A percentile compares a stretch with the other conserved stretches of the same genome.
phyloP scores from a whole-genome alignment of 108 stramenopile species.

The Cyclotella sp. region DNA sequence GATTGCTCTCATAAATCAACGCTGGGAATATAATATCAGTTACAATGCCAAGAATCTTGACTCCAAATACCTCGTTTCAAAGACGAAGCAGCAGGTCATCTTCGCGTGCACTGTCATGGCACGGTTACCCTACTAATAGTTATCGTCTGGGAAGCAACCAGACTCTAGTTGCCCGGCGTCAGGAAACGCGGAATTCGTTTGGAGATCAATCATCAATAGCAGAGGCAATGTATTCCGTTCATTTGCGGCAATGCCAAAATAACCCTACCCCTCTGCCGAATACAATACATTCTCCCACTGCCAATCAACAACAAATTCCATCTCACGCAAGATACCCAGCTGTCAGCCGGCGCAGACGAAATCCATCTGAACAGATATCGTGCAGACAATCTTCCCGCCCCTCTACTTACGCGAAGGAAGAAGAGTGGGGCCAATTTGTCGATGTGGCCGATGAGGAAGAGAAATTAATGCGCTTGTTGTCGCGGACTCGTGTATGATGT shows the following conservation, averaged over 20 bases:
- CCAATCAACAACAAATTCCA: too few species aligned
- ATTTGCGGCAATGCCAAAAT: too few species aligned
- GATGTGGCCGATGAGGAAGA: constrained; percentile 20
- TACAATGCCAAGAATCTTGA: background rate
- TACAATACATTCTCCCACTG: too few species aligned
- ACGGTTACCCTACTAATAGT: background rate
- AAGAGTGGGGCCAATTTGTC: constrained; percentile 22
- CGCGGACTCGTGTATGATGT: background rate
- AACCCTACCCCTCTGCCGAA: too few species aligned
- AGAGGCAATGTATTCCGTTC: too few species aligned
- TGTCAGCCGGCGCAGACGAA: background rate
- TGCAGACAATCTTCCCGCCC: background rate
- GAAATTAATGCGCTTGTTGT: background rate
- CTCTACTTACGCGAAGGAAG: constrained; percentile 1
- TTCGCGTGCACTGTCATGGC: background rate
- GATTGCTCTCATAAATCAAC: too few species aligned
- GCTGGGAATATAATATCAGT: too few species aligned
- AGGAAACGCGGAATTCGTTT: too few species aligned
- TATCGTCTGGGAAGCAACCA: background rate
- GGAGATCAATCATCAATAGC: too few species aligned
- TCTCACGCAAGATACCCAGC: background rate
- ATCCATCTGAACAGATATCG: background rate
- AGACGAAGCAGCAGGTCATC: background rate
- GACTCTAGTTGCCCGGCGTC: background rate
- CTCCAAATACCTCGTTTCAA: constrained; percentile 2